Base-by-base conservation (phyloP, 2,329 filamentous ascomycete species). In the Hypoxylon sp. region DNA sequence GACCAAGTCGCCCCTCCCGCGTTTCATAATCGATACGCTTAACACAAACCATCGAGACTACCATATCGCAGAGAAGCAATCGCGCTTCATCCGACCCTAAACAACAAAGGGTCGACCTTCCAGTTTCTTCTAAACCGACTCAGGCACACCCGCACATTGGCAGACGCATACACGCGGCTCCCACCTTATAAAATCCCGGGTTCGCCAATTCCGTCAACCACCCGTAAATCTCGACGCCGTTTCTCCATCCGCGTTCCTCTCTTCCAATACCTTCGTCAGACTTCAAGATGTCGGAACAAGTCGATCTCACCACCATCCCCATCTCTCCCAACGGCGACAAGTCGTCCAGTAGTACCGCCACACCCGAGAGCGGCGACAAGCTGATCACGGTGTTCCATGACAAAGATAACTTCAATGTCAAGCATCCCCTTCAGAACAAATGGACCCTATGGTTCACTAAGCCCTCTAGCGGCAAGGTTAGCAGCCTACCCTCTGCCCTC, bases 391-490 rank as follows among this genome's bases (percentile, higher is more conserved):
- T 99, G 72, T 99, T 99, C 84, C 94, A 99, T 78, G 93, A 98
- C 82, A 91, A 95, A 73, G 91, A 97, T 71, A 97, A 99, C 85
- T 99, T 99, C 87, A 99, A 97, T 74, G 95, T 99, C 80, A 99
- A 98, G 87, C 95, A 99, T 79, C 94, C 94, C 70, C 87, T 99
- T 65, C 94, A 97, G 87, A 91, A 97, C 85, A 91, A 92, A 78
- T 99, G 95, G 95, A 98, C 95, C 62, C 85, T 99, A 59, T 99
- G 96, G 96, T 99, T 98, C 85, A 98, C 94, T 75, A 98, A 98
- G 87, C 94, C 95, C 56, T 91, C 94, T 44, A 96, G 90, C 78
- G 94, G 93, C 82, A 97, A 96, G 90, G 93, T 95, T 80, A 63
- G 83, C 73, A 17, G 4, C 17, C 17, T 54, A 22, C n/a, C 17